Percentiles rank a stretch among this genome's conserved stretches.
These are phyloP conservation scores for Mortierella alpina DNA, from an alignment of 192 early-diverging fungal genomes.

Conservation along the genomic window DNA sequence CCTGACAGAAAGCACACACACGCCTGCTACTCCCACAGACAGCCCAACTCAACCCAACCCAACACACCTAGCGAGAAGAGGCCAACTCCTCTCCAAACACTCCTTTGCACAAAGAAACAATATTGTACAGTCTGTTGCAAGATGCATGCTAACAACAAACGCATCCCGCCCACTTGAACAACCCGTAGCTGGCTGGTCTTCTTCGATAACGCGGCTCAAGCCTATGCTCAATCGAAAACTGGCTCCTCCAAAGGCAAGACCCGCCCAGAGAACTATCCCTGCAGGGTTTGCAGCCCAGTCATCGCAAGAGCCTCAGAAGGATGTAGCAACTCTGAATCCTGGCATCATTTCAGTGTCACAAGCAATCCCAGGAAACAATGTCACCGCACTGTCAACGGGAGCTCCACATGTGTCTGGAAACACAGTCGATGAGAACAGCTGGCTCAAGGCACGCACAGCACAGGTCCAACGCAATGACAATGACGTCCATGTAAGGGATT, in stretches of 20 bases:
- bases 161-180: neutral
- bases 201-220: slow-evolving; percentile 54
- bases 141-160: slow-evolving; percentile 17
- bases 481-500: slow-evolving; percentile 10
- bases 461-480: slow-evolving; percentile 57
- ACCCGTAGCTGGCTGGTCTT: slow-evolving; percentile 52
- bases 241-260: slow-evolving; percentile 61
- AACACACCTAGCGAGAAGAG: neutral
- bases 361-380: slow-evolving; percentile 11
- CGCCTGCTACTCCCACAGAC: neutral
- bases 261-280: slow-evolving; percentile 33
- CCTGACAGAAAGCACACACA: neutral
- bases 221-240: slow-evolving; percentile 60
- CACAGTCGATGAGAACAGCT: slow-evolving; percentile 36
- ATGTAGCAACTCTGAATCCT: too few relatives aligned
- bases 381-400: neutral
- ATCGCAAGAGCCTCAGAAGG: neutral
- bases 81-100: too few relatives aligned
- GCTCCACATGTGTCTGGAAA: neutral
- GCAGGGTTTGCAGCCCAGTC: slow-evolving; percentile 31
- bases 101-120: too few relatives aligned
- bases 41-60: neutral
- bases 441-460: slow-evolving; percentile 35
- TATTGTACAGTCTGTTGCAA: too few relatives aligned
- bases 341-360: neutral